Evolutionary conservation across 345 rosid genomes (phyloP), one percentile per base, ranked within the genome.

Genomic region (Syzygium jambos): DNA sequence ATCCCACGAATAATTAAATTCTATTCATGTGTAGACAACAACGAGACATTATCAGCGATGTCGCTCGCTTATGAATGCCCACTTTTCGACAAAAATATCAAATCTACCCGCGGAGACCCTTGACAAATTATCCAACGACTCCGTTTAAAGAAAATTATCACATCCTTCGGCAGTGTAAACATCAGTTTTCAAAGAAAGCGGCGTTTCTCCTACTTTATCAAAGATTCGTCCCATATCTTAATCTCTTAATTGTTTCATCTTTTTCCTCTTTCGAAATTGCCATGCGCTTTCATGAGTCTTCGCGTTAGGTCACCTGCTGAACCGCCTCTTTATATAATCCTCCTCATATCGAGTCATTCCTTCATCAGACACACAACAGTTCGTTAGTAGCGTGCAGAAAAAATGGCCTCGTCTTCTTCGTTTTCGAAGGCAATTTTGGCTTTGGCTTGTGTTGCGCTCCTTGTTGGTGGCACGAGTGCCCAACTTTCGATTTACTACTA

Each of bases 401-500:
- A 16, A 43, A 87, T 92, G 92, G 90, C 93, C 88, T 87, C 89
- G 82, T 34, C 52, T 88, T 85, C 84, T 52, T 86, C 92, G 10
- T 38, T n/a, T 87, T 82, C 85, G 43, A 89, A 53, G 78, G 65
- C 86, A 59, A 43, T 87, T 80, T 16, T 89, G 38, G 82, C 90
- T 87, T 85, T 93, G 84, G 89, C 88, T 90, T 87, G 93, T 73
- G 56, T 93, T n/a, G 88, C 88, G 63, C 85, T 91, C 41, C 61
- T 89, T 56, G 85, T 52, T 29, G 54, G 85, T 30, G 56, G 91
- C 90, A 85, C 92, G 7, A 86, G 87, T 78, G 98, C 98, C 88
- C 98, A 97, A 89, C 99, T 97, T 83, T 90, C 97, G 4, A 90
- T 95, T 12, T 86, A 61, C 84, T 94, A 93, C 89, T 97, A 97